Evolutionary conservation across 371 early-diverging fungal genomes (phyloP), one percentile per base, ranked within the genome.

Genomic region (Lichtheimia hyalospora): DNA sequence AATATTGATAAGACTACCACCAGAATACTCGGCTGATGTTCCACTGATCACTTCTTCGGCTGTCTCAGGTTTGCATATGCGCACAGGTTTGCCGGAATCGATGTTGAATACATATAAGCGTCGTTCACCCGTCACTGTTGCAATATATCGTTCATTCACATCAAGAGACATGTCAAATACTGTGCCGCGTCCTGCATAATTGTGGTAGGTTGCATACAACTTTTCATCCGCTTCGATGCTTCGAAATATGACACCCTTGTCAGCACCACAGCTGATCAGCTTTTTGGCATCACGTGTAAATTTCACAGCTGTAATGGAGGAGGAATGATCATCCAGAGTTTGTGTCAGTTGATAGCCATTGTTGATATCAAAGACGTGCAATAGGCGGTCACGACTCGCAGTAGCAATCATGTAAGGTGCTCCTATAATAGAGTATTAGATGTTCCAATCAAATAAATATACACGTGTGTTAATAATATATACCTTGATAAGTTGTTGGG

Each of bases 271-370:
- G 63, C 92, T 94, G 49, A 94, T 78, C 28, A 94, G 70, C 18
- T 75, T 72, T 10, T 74, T 66, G 5, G 91, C 92, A 49, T 81
- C 71, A 21, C 82, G 75, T 3, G 87, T 73, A 60, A 94, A 93
- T 25, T 78, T 73, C 46, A 93, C 86, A 20, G 87, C 79, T 5
- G 92, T 91, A 10, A 94, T 88, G 3, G 93, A 90, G 0, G 93
- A 89, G 12, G 95, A 91, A 63, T 94, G 95, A 55, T 93, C 95
- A 55, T 91, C 92, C 18, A 94, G 70, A 21, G 92, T 93, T 60
- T 92, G 92, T 2, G 89, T 68, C 5, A 92, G 71, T 13, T 84
- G 77, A 49, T 84, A 89, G 15, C 79, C 71, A 20, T 60, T 58
- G 12, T 67, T 63, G 12, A 88, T 76, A 62, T 91, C 89, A 65